Conservation (phyloP, 495 filamentous ascomycete genomes). For the Aspergillus avenaceus region DNA sequence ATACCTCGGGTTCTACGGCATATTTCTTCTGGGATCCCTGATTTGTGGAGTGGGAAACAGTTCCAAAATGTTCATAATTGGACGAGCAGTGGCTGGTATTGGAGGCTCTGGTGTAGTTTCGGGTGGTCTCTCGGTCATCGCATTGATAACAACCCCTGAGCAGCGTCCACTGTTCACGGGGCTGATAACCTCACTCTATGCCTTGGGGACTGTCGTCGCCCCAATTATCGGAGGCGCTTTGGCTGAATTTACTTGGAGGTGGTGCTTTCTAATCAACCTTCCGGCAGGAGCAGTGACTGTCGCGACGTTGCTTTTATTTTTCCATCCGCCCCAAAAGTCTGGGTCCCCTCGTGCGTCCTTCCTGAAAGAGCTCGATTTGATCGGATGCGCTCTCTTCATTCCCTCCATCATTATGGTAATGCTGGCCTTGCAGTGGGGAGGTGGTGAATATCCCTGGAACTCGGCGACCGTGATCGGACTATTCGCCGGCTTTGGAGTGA, state of each 20-base stretch:
- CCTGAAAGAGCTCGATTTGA: slow-evolving; percentile 28
- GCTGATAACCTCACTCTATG: slow-evolving; percentile 10
- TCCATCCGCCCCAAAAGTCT: slow-evolving; percentile 24
- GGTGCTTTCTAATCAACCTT: slow-evolving; percentile 71
- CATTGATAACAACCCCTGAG: slow-evolving; percentile 1
- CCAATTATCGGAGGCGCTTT: slow-evolving; percentile 47
- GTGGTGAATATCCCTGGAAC: slow-evolving; percentile 47
- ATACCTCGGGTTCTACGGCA: slow-evolving; percentile 57
- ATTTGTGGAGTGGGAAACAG: slow-evolving; percentile 67
- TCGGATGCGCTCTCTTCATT: slow-evolving; percentile 49
- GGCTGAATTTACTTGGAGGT: slow-evolving; percentile 59
- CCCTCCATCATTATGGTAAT: slow-evolving; percentile 49
- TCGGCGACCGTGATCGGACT: slow-evolving; percentile 49
- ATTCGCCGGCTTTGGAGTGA: slow-evolving; percentile 41
- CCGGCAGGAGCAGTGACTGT: slow-evolving; percentile 54
- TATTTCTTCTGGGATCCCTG: slow-evolving; percentile 74
- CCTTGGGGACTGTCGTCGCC: slow-evolving; percentile 36
- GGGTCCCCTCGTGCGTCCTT: background rate
- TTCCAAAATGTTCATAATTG: slow-evolving; percentile 67
- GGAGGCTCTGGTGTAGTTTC: slow-evolving; percentile 40
- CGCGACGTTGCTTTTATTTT: slow-evolving; percentile 39
- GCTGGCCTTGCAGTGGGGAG: slow-evolving; percentile 59
- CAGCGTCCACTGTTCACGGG: slow-evolving; percentile 11
- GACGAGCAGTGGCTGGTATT: slow-evolving; percentile 72
- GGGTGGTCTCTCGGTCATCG: slow-evolving; percentile 21